A percentile compares a stretch with the other conserved stretches of the same genome.
phyloP scores from a whole-genome alignment of 208 protist species.

The Leishmania major region DNA sequence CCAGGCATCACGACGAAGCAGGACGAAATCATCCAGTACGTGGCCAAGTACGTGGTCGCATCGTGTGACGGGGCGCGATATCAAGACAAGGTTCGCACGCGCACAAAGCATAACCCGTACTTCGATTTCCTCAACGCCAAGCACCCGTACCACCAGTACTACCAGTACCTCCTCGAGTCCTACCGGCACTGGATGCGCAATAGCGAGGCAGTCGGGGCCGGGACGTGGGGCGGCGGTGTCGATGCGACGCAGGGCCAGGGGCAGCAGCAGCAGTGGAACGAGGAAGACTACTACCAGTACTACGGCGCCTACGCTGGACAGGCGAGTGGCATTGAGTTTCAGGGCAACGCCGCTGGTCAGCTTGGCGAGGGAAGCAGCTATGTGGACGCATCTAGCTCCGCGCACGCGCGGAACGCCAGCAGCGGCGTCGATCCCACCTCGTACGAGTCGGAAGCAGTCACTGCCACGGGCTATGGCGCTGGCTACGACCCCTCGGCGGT shows the following conservation, averaged over 20 bases:
- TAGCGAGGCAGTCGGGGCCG: conserved; percentile 30
- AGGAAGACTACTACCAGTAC: conserved; percentile 43
- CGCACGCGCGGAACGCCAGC: background rate
- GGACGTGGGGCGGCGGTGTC: conserved; percentile 16
- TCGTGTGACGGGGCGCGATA: conserved; percentile 71
- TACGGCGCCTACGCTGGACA: conserved; percentile 31
- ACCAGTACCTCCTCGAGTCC: conserved; percentile 74
- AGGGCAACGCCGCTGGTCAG: background rate
- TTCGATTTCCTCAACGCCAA: conserved; percentile 71
- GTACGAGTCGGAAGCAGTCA: background rate
- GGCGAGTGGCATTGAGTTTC: conserved; percentile 19
- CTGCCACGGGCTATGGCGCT: background rate
- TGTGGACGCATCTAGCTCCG: background rate
- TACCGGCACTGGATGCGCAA: conserved; percentile 62
- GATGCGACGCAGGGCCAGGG: conserved; percentile 28
- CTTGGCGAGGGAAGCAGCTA: background rate
- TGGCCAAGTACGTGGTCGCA: conserved; percentile 79
- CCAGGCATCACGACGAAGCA: conserved; percentile 71
- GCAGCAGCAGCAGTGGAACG: conserved; percentile 46
- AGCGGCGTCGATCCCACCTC: background rate
- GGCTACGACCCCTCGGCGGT: conserved; percentile 14
- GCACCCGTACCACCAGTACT: conserved; percentile 75
- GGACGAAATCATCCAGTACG: conserved; percentile 82
- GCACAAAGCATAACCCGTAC: conserved; percentile 74
- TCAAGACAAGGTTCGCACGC: conserved; percentile 61